Evolutionary conservation across 352 stramenopile species (phyloP).

Genomic region (Pythium vanterpoolii): DNA sequence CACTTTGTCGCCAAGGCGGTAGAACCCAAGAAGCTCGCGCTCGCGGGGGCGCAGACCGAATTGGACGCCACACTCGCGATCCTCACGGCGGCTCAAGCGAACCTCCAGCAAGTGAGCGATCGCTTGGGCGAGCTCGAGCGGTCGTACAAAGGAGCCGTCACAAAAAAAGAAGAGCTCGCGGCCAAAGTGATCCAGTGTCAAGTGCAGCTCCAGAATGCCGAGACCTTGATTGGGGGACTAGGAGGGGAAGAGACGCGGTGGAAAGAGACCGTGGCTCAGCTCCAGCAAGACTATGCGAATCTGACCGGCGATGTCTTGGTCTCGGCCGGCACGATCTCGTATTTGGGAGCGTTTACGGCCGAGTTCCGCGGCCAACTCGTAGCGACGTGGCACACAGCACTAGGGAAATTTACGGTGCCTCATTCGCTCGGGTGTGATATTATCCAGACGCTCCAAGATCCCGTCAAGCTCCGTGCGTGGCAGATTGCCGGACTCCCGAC

Average conservation of each 20-base stretch:
- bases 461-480: slow-evolving; percentile 86
- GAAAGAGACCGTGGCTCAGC: slow-evolving; percentile 77
- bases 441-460: slow-evolving; percentile 81
- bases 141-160: slow-evolving; percentile 78
- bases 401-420: slow-evolving; percentile 54
- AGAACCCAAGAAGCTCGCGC: slow-evolving; percentile 68
- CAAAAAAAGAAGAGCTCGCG: slow-evolving; percentile 90
- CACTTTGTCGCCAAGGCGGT: slow-evolving; percentile 82
- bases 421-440: slow-evolving; percentile 87
- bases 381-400: slow-evolving; percentile 54
- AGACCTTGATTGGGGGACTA: slow-evolving; percentile 79
- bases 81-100: slow-evolving; percentile 51
- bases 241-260: slow-evolving; percentile 83
- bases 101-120: slow-evolving; percentile 82
- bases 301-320: slow-evolving; percentile 85
- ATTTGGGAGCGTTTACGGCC: slow-evolving; percentile 83
- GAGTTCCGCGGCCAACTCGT: slow-evolving; percentile 81
- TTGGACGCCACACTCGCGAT: slow-evolving; percentile 50
- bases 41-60: slow-evolving; percentile 55
- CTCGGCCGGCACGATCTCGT: slow-evolving; percentile 84
- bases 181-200: slow-evolving; percentile 88
- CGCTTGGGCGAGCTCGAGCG: slow-evolving; percentile 81
- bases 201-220: slow-evolving; percentile 86
- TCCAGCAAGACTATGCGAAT: slow-evolving; percentile 73
- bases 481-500: slow-evolving; percentile 86